Evolutionary conservation across 192 early-diverging fungal genomes (phyloP).

Genomic region (Mortierella claussenii): DNA sequence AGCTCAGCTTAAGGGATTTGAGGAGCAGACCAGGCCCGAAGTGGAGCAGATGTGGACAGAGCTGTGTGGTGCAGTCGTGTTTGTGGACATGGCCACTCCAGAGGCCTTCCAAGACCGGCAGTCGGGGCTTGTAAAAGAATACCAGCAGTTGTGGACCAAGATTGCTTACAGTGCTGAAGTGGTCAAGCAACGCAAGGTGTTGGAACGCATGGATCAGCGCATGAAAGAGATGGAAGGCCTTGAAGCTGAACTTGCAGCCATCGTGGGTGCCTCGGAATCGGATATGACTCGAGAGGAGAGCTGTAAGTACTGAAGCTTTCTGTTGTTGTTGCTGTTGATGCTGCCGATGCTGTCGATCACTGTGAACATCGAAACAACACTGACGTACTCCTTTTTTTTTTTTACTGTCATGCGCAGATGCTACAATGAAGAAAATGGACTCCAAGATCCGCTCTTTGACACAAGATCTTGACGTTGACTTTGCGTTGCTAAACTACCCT

Average conservation of each 20-base stretch:
- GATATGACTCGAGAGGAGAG: too few species aligned
- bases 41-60: slow-evolving; percentile 28
- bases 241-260: not conserved
- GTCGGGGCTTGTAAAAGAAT: not conserved
- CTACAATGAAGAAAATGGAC: not conserved
- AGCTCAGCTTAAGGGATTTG: slow-evolving; percentile 21
- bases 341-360: too few species aligned
- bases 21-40: slow-evolving; percentile 11
- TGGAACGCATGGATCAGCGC: slow-evolving; percentile 8
- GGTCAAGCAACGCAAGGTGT: slow-evolving; percentile 26
- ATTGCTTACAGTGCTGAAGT: slow-evolving; percentile 29
- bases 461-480: slow-evolving; percentile 7
- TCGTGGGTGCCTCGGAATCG: too few species aligned
- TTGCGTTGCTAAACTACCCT: slow-evolving; percentile 18
- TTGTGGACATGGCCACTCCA: slow-evolving; percentile 17
- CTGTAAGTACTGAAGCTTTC: too few species aligned
- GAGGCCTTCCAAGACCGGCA: slow-evolving; percentile 16
- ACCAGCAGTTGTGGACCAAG: not conserved
- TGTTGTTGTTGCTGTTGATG: too few species aligned
- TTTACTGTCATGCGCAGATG: not conserved
- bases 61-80: slow-evolving; percentile 20
- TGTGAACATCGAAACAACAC: too few species aligned
- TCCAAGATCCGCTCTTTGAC: slow-evolving; percentile 8
- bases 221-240: slow-evolving; percentile 9
- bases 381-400: not conserved